A percentile compares a stretch with the other conserved stretches of the same genome.
Conservation (phyloP, 2,329 filamentous ascomycete species). For the Hirsutella minnesotensis region DNA sequence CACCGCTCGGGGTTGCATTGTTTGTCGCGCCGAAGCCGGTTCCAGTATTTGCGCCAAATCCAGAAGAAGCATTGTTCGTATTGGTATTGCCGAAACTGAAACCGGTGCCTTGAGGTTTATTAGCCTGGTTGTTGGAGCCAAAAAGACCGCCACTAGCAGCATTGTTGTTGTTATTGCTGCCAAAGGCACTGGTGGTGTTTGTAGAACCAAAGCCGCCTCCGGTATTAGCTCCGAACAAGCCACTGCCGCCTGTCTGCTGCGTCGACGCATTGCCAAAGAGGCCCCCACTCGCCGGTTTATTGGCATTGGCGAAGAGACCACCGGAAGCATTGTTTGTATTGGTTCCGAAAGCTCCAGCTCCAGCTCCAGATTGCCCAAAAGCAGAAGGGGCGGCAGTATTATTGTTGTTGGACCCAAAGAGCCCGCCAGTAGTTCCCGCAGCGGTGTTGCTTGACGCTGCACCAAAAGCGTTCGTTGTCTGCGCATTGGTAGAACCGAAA, state of each 20-base stretch:
- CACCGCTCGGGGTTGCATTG: conserved; percentile 13
- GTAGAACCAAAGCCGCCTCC: conserved; percentile 26
- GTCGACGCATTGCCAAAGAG: conserved; percentile 12
- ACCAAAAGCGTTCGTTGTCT: conserved; percentile 33
- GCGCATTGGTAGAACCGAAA: conserved; percentile 27
- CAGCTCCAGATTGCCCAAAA: conserved; percentile 12
- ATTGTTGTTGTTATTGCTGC: conserved; percentile 16
- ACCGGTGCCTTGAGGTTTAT: conserved; percentile 22
- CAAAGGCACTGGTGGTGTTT: conserved; percentile 18
- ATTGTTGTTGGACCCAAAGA: conserved; percentile 21
- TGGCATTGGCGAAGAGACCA: conserved; percentile 25
- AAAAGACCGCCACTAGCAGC: conserved; percentile 27
- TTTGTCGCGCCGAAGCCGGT: conserved; percentile 23
- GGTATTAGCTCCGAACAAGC: conserved; percentile 15
- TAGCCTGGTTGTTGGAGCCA: conserved; percentile 23
- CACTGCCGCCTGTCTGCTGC: conserved; percentile 5
- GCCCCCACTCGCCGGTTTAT: conserved; percentile 14
- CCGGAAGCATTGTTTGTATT: conserved; percentile 13
- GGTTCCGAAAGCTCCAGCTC: conserved; percentile 31
- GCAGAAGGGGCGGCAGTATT: conserved; percentile 15
- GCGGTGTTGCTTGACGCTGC: conserved; percentile 16
- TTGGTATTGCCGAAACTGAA: conserved; percentile 32
- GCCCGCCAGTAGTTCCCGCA: conserved; percentile 17
- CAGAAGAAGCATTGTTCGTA: conserved; percentile 12
- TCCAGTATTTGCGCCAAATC: conserved; percentile 13